These are phyloP conservation scores for Mimosa bimucronata DNA, from an alignment of 306 rosid species.

Conservation along the genomic window DNA sequence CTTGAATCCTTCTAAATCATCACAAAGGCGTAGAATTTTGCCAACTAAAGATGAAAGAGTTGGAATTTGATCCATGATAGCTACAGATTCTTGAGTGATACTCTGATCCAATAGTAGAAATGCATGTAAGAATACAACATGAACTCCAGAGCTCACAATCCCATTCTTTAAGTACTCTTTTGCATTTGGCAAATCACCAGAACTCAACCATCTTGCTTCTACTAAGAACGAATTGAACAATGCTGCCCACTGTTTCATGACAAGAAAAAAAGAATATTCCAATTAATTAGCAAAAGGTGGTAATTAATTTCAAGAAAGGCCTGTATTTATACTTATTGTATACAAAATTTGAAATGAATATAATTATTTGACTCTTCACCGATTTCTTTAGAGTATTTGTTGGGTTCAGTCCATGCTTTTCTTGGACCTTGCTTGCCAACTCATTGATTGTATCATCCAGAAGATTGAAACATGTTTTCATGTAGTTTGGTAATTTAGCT, in stretches of 20 bases:
- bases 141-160: constrained; percentile 56
- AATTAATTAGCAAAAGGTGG: not conserved
- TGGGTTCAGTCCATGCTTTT: not conserved
- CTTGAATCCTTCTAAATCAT: constrained; percentile 47
- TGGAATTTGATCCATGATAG: constrained; percentile 22
- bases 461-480: not conserved
- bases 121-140: constrained; percentile 45
- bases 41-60: constrained; percentile 21
- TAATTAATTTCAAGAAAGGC: not conserved
- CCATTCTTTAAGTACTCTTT: constrained; percentile 59
- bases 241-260: constrained; percentile 52
- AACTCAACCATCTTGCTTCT: constrained; percentile 61
- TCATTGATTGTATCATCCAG: not conserved
- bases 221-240: constrained; percentile 53
- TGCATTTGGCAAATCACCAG: constrained; percentile 45
- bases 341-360: too few species aligned
- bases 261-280: not conserved
- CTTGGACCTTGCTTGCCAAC: not conserved
- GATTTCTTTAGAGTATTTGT: not conserved
- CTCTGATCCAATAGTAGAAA: constrained; percentile 46
- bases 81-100: not conserved
- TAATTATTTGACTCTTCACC: not conserved
- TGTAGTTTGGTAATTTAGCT: constrained; percentile 4
- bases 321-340: too few species aligned
- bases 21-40: constrained; percentile 47